These are phyloP conservation scores for Paramecium primaurelia DNA, from an alignment of 73 alveolate genomes.

Conservation along the genomic window DNA sequence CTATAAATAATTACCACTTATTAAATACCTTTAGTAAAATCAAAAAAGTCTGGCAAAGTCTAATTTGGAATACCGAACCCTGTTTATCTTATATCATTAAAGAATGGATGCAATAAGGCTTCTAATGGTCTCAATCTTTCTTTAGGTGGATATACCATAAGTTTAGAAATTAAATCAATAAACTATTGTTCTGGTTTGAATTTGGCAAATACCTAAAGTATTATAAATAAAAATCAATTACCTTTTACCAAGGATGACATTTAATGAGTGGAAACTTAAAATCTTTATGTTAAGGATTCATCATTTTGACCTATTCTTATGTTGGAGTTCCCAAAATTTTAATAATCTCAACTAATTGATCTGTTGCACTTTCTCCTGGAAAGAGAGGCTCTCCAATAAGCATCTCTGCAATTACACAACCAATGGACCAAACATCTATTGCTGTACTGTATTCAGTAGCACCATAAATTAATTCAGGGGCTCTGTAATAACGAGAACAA, in stretches of 20 bases:
- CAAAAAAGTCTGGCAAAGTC: slow-evolving; percentile 35
- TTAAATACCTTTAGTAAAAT: slow-evolving; percentile 45
- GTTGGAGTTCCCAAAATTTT: slow-evolving; percentile 94
- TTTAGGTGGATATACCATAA: slow-evolving; percentile 81
- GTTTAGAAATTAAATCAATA: slow-evolving; percentile 76
- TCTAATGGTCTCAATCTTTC: slow-evolving; percentile 80
- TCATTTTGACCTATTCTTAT: slow-evolving; percentile 73
- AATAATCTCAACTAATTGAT: slow-evolving; percentile 87
- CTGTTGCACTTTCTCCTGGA: slow-evolving; percentile 89
- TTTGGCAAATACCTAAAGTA: slow-evolving; percentile 31
- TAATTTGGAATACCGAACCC: background rate
- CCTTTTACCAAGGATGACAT: slow-evolving; percentile 76
- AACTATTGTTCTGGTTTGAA: background rate
- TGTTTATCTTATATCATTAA: slow-evolving; percentile 76
- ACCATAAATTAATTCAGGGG: slow-evolving; percentile 84
- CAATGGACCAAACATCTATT: slow-evolving; percentile 90
- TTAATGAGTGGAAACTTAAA: slow-evolving; percentile 78
- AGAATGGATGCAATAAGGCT: slow-evolving; percentile 87
- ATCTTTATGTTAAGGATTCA: slow-evolving; percentile 91
- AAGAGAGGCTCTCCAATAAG: slow-evolving; percentile 83
- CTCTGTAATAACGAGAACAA: slow-evolving; percentile 75
- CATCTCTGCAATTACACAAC: slow-evolving; percentile 94
- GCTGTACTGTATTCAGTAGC: slow-evolving; percentile 77
- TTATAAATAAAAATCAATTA: background rate
- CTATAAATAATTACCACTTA: background rate